Percentiles rank a stretch among this genome's conserved stretches.
phyloP scores from a whole-genome alignment of 768 basidiomycete species.

The Tulasnella sp. region DNA sequence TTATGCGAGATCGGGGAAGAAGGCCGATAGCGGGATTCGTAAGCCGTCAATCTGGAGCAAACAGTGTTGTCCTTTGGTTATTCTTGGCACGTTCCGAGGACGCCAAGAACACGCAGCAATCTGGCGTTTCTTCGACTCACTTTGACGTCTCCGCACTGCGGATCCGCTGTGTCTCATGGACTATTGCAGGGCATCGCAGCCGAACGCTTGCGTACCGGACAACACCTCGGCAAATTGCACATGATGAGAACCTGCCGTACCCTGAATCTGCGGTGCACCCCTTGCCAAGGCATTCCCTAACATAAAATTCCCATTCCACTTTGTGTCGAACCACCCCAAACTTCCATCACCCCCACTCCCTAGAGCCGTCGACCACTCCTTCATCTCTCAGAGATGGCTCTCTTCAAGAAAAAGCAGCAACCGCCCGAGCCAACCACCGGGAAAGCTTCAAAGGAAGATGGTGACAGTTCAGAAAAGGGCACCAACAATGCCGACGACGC shows the following conservation, averaged over 20 bases:
- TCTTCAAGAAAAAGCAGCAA: neutral
- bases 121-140: neutral
- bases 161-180: neutral
- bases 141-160: neutral
- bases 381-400: neutral
- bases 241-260: no score
- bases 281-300: neutral
- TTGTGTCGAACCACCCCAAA: neutral
- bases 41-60: neutral
- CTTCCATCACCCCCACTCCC: neutral
- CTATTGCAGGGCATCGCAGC: neutral
- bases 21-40: neutral
- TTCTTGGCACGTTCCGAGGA: neutral
- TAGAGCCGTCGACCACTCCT: neutral
- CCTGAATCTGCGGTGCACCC: neutral
- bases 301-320: neutral
- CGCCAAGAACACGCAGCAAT: neutral
- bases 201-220: neutral
- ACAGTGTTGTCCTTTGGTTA: neutral
- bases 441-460: neutral
- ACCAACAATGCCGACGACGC: neutral
- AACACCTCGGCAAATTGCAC: slow-evolving; percentile 21
- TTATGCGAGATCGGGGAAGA: no score
- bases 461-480: neutral
- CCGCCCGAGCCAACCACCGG: neutral